These are phyloP conservation scores for Cadophora malorum DNA, from an alignment of 2,329 filamentous ascomycete species.

Conservation along the genomic window DNA sequence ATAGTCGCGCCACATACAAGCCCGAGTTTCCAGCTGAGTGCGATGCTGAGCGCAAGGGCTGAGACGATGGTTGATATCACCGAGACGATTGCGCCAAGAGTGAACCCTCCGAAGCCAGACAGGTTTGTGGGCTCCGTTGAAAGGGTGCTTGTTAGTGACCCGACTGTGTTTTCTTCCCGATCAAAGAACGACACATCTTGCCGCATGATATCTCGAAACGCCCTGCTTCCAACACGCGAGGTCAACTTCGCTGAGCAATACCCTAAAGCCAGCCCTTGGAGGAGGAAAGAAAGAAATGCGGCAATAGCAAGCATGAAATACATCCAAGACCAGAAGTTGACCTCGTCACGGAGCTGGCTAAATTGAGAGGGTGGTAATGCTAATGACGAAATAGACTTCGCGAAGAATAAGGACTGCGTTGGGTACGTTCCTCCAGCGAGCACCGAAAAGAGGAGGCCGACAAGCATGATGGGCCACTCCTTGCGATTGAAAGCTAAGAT, in stretches of 20 bases:
- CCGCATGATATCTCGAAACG: conserved; percentile 84
- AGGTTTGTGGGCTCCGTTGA: conserved; percentile 78
- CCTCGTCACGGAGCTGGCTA: conserved; percentile 28
- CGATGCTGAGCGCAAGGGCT: conserved; percentile 55
- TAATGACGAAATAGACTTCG: conserved; percentile 40
- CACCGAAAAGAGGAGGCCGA: conserved; percentile 48
- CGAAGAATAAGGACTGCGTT: conserved; percentile 41
- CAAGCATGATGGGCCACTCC: conserved; percentile 53
- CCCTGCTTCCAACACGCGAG: conserved; percentile 63
- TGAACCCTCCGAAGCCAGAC: conserved; percentile 82
- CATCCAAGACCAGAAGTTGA: conserved; percentile 48
- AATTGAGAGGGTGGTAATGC: conserved; percentile 27
- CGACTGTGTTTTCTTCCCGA: conserved; percentile 82
- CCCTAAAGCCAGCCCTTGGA: conserved; percentile 42
- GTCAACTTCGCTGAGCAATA: conserved; percentile 62
- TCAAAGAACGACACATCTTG: conserved; percentile 95
- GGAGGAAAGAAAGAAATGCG: conserved; percentile 42
- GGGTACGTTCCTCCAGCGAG: conserved; percentile 48
- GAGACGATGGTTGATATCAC: conserved; percentile 78
- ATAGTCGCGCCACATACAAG: conserved; percentile 42
- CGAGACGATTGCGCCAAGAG: conserved; percentile 82
- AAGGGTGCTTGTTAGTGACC: conserved; percentile 83
- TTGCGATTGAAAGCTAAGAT: conserved; percentile 77
- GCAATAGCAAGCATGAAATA: conserved; percentile 56
- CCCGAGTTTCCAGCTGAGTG: conserved; percentile 50